phyloP scores from a whole-genome alignment of 2,329 filamentous ascomycete genomes.

The Didymella segeticola region DNA sequence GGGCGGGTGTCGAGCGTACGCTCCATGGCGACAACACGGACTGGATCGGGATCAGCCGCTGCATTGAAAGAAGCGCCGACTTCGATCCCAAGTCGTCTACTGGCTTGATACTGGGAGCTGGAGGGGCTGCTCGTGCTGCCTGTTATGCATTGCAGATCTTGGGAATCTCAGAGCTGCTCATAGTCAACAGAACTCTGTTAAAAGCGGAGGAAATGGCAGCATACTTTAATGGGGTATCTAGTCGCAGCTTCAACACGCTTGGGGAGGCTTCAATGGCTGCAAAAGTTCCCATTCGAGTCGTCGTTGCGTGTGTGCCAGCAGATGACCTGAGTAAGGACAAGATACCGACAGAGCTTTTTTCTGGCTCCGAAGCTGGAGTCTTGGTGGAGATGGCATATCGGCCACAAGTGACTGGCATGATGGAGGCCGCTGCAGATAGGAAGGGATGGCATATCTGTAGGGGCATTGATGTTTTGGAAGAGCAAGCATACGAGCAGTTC shows the following conservation, averaged over 20 bases:
- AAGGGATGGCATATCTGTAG: slow-evolving; percentile 1
- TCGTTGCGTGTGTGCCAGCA: slow-evolving; percentile 1
- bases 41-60: slow-evolving; percentile 3
- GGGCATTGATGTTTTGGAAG: slow-evolving; percentile 1
- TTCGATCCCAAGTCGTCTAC: background rate
- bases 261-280: background rate
- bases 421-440: background rate
- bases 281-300: background rate
- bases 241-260: background rate
- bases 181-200: slow-evolving; percentile 2
- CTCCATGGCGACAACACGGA: slow-evolving; percentile 8
- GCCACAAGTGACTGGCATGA: slow-evolving; percentile 4
- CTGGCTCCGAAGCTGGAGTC: background rate
- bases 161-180: background rate
- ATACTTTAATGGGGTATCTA: background rate
- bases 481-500: slow-evolving; percentile 8
- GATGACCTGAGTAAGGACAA: background rate
- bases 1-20: background rate
- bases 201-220: slow-evolving; percentile 1
- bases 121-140: slow-evolving; percentile 5
- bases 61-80: background rate
- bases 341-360: background rate
- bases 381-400: slow-evolving; percentile 12
- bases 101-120: slow-evolving; percentile 6
- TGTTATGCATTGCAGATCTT: slow-evolving; percentile 3